Conservation (phyloP, 495 filamentous ascomycete genomes). For the Daldinia loculata region DNA sequence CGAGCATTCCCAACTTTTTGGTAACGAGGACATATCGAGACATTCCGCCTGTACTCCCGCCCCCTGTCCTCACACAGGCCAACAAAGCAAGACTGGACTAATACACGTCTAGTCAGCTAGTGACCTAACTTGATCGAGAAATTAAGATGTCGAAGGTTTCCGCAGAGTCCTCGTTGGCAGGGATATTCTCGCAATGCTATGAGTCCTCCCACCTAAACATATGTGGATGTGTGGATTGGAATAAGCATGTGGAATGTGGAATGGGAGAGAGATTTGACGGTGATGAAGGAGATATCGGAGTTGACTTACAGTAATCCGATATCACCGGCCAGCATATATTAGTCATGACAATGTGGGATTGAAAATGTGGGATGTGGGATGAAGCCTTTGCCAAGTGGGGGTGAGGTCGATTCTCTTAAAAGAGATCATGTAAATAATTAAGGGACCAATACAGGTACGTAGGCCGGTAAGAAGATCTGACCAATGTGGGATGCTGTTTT, state of each 20-base stretch:
- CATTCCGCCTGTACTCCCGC: background rate
- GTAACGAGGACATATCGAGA: constrained; percentile 25
- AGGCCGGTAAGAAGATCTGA: background rate
- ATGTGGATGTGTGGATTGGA: constrained; percentile 1
- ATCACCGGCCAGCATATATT: constrained; percentile 10
- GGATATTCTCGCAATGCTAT: background rate
- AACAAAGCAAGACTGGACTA: background rate
- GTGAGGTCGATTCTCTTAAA: background rate
- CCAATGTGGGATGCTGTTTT: constrained; percentile 12
- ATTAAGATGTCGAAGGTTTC: background rate
- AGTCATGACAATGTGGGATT: constrained; percentile 18
- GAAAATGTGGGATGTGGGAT: constrained; percentile 36
- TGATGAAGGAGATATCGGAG: constrained; percentile 24
- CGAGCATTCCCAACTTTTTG: constrained; percentile 25
- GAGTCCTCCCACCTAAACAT: constrained; percentile 9
- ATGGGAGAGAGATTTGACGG: background rate
- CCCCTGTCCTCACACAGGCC: constrained; percentile 8
- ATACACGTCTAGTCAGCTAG: background rate
- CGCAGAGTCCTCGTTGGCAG: background rate
- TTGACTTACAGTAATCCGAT: constrained; percentile 13
- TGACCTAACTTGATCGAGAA: background rate
- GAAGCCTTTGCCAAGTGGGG: background rate
- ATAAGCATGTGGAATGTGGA: constrained; percentile 13
- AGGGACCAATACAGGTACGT: background rate
- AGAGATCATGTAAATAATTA: background rate